A percentile compares a stretch with the other conserved stretches of the same genome.
Conservation (phyloP, 164 flowering plant genomes). For the Tetracentron sinense region DNA sequence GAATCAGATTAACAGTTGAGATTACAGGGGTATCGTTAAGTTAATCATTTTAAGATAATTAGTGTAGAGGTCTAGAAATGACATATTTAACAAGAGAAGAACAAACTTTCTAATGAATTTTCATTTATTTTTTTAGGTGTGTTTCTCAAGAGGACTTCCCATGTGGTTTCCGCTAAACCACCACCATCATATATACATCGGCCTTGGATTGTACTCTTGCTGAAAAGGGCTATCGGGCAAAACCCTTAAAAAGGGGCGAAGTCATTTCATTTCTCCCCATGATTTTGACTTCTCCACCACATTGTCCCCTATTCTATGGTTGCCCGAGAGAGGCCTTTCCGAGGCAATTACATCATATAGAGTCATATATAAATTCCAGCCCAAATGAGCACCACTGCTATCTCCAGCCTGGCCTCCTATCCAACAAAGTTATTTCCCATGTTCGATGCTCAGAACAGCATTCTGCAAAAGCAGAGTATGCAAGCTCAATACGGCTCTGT, state of each 20-base stretch:
- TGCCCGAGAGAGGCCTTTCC: too few relatives aligned
- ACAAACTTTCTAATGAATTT: neutral
- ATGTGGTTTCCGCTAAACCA: conserved; percentile 24
- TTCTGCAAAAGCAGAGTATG: conserved; percentile 8
- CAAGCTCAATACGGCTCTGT: conserved; percentile 20
- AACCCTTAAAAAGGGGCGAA: too few relatives aligned
- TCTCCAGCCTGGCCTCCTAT: conserved; percentile 22
- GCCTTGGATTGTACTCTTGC: too few relatives aligned
- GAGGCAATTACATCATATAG: too few relatives aligned
- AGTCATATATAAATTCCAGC: conserved; percentile 13
- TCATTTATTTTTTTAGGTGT: neutral
- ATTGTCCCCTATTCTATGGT: too few relatives aligned
- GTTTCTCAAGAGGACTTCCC: conserved; percentile 9
- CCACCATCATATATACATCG: too few relatives aligned
- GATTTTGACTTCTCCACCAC: too few relatives aligned
- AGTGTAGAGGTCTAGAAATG: neutral
- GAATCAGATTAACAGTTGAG: neutral
- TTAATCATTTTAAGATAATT: neutral
- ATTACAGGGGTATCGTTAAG: neutral
- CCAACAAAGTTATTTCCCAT: conserved; percentile 17
- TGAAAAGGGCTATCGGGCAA: too few relatives aligned
- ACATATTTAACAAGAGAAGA: too few relatives aligned
- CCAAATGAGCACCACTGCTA: conserved; percentile 25
- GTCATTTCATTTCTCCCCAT: too few relatives aligned
- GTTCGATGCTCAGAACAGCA: conserved; percentile 29